phyloP scores from a whole-genome alignment of 495 filamentous ascomycete genomes.

The Penicillium waksmanii region DNA sequence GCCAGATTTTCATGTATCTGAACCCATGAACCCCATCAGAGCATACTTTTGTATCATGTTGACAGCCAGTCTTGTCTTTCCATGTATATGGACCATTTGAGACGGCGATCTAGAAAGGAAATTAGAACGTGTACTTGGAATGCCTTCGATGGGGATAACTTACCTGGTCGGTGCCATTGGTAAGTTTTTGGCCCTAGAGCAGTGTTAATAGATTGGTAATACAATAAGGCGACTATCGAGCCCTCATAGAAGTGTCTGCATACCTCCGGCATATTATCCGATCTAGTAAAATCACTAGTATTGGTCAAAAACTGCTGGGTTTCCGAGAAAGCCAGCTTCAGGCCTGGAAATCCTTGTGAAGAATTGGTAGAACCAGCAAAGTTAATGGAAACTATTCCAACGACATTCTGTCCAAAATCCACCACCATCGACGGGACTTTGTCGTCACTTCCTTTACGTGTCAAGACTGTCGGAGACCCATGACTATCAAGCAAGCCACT shows the following conservation, averaged over 20 bases:
- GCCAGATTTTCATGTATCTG: conserved; percentile 48
- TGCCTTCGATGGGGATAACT: neutral
- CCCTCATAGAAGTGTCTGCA: neutral
- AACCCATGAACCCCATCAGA: conserved; percentile 53
- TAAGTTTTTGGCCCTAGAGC: conserved; percentile 11
- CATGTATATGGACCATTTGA: conserved; percentile 39
- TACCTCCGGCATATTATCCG: conserved; percentile 37
- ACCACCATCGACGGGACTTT: conserved; percentile 32
- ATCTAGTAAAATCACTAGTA: conserved; percentile 48
- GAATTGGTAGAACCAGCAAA: conserved; percentile 33
- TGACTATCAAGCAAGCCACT: conserved; percentile 6
- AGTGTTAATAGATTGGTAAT: neutral
- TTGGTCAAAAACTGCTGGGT: conserved; percentile 43
- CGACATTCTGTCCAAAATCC: conserved; percentile 51
- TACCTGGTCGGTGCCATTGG: conserved; percentile 20
- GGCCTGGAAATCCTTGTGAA: conserved; percentile 32
- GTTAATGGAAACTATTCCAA: conserved; percentile 35
- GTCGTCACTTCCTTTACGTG: conserved; percentile 6
- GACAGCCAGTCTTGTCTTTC: conserved; percentile 44
- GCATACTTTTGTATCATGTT: conserved; percentile 42
- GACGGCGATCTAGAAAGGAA: conserved; percentile 38
- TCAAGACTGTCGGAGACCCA: conserved; percentile 14
- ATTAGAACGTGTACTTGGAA: neutral
- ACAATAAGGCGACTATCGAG: neutral
- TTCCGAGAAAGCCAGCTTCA: conserved; percentile 51